phyloP scores from a whole-genome alignment of 306 rosid genomes.

The Vigna hirtella region DNA sequence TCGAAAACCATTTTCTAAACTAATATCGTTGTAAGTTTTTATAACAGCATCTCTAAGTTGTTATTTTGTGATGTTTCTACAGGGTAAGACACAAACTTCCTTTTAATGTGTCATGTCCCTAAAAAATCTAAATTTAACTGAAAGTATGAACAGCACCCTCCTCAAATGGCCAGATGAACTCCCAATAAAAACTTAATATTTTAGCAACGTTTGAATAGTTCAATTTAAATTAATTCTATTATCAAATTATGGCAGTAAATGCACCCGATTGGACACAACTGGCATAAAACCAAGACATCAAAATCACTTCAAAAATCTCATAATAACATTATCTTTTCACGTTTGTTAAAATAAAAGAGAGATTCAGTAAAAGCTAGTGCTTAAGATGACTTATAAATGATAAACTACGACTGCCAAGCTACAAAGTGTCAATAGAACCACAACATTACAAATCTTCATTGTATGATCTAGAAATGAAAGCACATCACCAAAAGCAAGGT shows the following conservation, averaged over 20 bases:
- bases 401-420: not conserved
- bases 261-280: not conserved
- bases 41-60: not conserved
- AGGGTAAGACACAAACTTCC: not conserved
- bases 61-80: slow-evolving; percentile 15
- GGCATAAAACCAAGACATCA: not conserved
- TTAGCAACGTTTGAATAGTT: not conserved
- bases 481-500: slow-evolving; percentile 7
- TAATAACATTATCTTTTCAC: not conserved
- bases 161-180: not conserved
- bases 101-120: not conserved
- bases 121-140: slow-evolving; percentile 9
- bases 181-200: not conserved
- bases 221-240: not conserved
- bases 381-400: not conserved
- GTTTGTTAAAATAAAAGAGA: no score
- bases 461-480: slow-evolving; percentile 27
- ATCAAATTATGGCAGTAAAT: not conserved
- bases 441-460: slow-evolving; percentile 12
- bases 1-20: not conserved
- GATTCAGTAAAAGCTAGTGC: not conserved
- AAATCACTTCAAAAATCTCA: not conserved
- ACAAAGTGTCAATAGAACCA: slow-evolving; percentile 3
- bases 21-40: not conserved
- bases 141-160: not conserved